A percentile compares a stretch with the other conserved stretches of the same genome.
These are phyloP conservation scores for Aspergillus sp. DNA, from an alignment of 2,329 filamentous ascomycete species.

Conservation along the genomic window DNA sequence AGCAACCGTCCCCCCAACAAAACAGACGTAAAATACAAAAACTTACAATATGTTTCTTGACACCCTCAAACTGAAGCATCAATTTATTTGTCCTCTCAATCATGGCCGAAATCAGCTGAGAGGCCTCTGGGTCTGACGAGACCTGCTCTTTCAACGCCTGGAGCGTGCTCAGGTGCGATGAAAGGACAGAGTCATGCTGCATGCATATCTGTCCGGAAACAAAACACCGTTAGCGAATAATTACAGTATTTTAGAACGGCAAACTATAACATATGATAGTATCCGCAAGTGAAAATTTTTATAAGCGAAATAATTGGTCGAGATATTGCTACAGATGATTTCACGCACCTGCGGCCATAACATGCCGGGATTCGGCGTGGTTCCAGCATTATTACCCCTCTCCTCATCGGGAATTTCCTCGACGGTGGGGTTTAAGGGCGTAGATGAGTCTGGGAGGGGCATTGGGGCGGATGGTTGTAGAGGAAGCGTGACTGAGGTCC, in stretches of 20 bases:
- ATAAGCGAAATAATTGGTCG: too few relatives aligned
- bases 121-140: slow-evolving; percentile 27
- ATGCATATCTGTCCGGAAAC: slow-evolving; percentile 34
- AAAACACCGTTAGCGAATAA: neutral
- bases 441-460: neutral
- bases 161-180: slow-evolving; percentile 41
- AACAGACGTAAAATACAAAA: neutral
- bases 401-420: slow-evolving; percentile 17
- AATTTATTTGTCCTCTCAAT: slow-evolving; percentile 41
- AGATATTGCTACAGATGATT: neutral
- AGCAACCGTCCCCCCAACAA: neutral
- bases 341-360: slow-evolving; percentile 25
- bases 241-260: neutral
- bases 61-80: slow-evolving; percentile 35
- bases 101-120: slow-evolving; percentile 35
- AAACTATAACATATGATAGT: too few relatives aligned
- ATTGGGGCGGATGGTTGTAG: slow-evolving; percentile 9
- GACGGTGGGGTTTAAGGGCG: slow-evolving; percentile 17
- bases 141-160: slow-evolving; percentile 34
- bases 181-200: slow-evolving; percentile 41
- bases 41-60: slow-evolving; percentile 39
- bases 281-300: too few relatives aligned
- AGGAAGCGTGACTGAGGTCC: slow-evolving; percentile 6
- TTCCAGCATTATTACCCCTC: neutral
- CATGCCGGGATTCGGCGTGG: neutral